Evolutionary conservation across 495 filamentous ascomycete species (phyloP), one percentile per base, ranked within the genome.

Genomic region (Xylaria flabelliformis): DNA sequence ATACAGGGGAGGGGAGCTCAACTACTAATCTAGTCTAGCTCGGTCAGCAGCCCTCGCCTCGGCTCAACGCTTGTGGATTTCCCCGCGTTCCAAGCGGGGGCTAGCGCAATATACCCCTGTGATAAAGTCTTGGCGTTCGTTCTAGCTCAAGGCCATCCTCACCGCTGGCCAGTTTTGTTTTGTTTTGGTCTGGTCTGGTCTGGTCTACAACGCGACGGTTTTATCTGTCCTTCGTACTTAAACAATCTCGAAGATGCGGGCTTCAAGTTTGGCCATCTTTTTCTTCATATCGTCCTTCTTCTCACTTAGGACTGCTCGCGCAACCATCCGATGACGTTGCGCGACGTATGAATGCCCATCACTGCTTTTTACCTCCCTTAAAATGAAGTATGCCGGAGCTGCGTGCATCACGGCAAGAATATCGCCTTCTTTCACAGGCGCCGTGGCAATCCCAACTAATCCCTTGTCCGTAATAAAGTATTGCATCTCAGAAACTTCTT

Each of bases 1-100:
- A 32, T 17, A 56, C 53, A 32, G 26, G 53, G 51, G n/a, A n/a
- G n/a, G n/a, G 53, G 53, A 56, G 53, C 53, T 56, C 26, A 53
- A 21, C 21, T 21, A 9, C 21, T 53, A 21, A 9, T 29, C 24
- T 56, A 32, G 26, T 4, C 53, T 29, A 55, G 51, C 24, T 55
- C 10, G 51, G 24, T 55, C 24, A 55, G 10, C 24, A 4, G 4
- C 13, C 53, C 53, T 56, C 29, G 26, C 24, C 24, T 56, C 24
- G 51, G 24, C 12, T 13, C 12, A 29, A 56, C 9, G 24, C 26
- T 56, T 32, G 2, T 17, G 53, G 13, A 8, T 32, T 56, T 10
- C 53, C 53, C 53, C 53, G 53, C 53, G 53, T 32, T 32, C 24
- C 4, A 29, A 55, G 10, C 10, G 9, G 51, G 21, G n/a, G 50